Percentiles rank a stretch among this genome's conserved stretches.
Conservation (phyloP, 2,329 filamentous ascomycete species). For the Alternaria gaisen region DNA sequence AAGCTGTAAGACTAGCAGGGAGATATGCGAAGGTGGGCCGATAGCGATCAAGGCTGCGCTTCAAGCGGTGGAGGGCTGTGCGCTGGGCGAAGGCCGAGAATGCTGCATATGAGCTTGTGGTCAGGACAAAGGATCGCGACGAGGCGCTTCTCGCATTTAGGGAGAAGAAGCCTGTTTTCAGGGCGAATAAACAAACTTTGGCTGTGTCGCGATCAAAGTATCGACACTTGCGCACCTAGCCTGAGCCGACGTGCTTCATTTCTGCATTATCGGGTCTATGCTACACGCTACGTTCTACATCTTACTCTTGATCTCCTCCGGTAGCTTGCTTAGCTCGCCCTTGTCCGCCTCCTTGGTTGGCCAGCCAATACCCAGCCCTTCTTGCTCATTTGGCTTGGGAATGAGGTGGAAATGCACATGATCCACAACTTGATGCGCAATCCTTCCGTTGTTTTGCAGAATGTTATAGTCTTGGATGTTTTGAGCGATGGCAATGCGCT, state of each 20-base stretch:
- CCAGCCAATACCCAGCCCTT: constrained; percentile 85
- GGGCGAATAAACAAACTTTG: constrained; percentile 51
- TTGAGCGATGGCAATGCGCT: constrained; percentile 82
- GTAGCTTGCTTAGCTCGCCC: constrained; percentile 80
- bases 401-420: constrained; percentile 99
- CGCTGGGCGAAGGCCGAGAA: constrained; percentile 77
- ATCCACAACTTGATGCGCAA: constrained; percentile 91
- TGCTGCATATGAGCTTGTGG: constrained; percentile 82
- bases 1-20: constrained; percentile 80
- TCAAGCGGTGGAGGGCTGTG: constrained; percentile 76
- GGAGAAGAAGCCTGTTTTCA: constrained; percentile 77
- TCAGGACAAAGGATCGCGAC: constrained; percentile 83
- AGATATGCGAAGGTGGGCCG: constrained; percentile 90
- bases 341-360: constrained; percentile 78
- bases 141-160: constrained; percentile 89
- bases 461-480: constrained; percentile 88
- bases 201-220: not conserved
- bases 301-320: constrained; percentile 87
- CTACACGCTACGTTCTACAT: constrained; percentile 63
- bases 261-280: constrained; percentile 4
- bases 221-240: not conserved
- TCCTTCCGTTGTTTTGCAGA: constrained; percentile 91
- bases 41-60: constrained; percentile 82
- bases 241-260: constrained; percentile 25
- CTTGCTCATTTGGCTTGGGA: constrained; percentile 84